A percentile compares a stretch with the other conserved stretches of the same genome.
phyloP scores from a whole-genome alignment of 2,329 filamentous ascomycete genomes.

The Huntiella bhutanensis region DNA sequence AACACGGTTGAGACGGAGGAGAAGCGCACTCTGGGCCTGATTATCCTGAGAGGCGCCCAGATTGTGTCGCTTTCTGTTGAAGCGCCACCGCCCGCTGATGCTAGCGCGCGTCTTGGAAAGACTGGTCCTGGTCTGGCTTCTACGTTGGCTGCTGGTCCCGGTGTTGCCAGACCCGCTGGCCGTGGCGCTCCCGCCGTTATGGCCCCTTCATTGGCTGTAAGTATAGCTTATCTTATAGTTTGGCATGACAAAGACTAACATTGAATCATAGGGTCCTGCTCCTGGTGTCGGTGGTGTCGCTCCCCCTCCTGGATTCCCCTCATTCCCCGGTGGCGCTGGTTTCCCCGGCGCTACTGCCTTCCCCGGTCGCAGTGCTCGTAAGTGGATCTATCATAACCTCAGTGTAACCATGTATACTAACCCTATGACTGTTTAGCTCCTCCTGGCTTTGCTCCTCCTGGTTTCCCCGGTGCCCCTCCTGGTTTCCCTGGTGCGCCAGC shows the following conservation, averaged over 20 bases:
- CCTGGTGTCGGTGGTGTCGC: constrained; percentile 61
- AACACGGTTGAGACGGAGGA: constrained; percentile 77
- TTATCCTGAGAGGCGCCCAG: constrained; percentile 83
- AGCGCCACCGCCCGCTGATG: constrained; percentile 85
- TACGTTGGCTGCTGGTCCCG: constrained; percentile 63
- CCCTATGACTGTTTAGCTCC: not conserved
- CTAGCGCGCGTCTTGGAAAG: constrained; percentile 71
- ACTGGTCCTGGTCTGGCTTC: constrained; percentile 47
- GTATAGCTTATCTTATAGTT: constrained; percentile 14
- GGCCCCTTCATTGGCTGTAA: constrained; percentile 56
- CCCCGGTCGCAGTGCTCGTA: constrained; percentile 24
- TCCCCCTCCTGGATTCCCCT: constrained; percentile 41
- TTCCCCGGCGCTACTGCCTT: constrained; percentile 27
- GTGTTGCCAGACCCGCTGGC: constrained; percentile 79
- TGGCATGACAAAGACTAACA: not conserved
- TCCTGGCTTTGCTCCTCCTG: constrained; percentile 15
- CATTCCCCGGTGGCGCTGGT: constrained; percentile 32
- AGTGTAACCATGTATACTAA: not conserved
- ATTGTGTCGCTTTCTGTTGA: constrained; percentile 92
- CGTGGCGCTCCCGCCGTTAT: constrained; percentile 47
- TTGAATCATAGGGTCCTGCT: constrained; percentile 44
- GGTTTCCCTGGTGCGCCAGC: constrained; percentile 22
- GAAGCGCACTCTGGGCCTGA: constrained; percentile 89
- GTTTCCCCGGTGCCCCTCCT: constrained; percentile 27
- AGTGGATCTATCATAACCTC: constrained; percentile 17